phyloP scores from a whole-genome alignment of 2,329 filamentous ascomycete genomes.

The Sordariomycetes sp. region DNA sequence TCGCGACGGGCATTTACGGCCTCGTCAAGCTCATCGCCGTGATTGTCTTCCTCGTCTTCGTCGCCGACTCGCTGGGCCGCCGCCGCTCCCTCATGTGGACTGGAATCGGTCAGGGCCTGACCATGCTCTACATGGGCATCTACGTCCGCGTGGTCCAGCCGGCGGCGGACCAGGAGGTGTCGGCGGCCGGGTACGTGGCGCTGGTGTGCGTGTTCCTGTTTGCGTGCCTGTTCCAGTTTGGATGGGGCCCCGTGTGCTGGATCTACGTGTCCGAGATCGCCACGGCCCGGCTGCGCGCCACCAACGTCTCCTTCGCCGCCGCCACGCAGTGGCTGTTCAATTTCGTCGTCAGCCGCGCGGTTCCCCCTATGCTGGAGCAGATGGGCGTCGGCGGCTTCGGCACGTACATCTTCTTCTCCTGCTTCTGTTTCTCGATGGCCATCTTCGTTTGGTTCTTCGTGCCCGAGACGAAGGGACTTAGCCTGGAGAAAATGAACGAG shows the following conservation, averaged over 20 bases:
- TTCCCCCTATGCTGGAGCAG: constrained; percentile 15
- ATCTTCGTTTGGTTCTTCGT: constrained; percentile 57
- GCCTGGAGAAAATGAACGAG: constrained; percentile 55
- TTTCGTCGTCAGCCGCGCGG: constrained; percentile 53
- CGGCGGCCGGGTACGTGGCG: constrained; percentile 57
- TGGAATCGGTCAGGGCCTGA: constrained; percentile 46
- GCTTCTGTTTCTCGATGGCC: constrained; percentile 55
- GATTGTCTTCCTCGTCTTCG: constrained; percentile 53
- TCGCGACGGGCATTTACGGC: constrained; percentile 65
- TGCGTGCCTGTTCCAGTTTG: constrained; percentile 42
- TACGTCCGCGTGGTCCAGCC: constrained; percentile 56
- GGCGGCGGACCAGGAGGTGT: constrained; percentile 36
- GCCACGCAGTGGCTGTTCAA: constrained; percentile 67
- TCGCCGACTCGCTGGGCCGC: constrained; percentile 59
- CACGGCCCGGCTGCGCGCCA: constrained; percentile 50
- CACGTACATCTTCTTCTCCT: constrained; percentile 59
- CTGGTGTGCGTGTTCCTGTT: constrained; percentile 67
- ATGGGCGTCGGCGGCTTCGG: constrained; percentile 29
- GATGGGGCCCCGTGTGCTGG: constrained; percentile 65
- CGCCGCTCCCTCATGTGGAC: constrained; percentile 52
- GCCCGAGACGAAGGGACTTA: constrained; percentile 61
- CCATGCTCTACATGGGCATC: constrained; percentile 62
- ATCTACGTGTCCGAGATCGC: constrained; percentile 61
- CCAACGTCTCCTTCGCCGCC: constrained; percentile 59
- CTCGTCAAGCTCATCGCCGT: constrained; percentile 59